A percentile compares a stretch with the other conserved stretches of the same genome.
These are phyloP conservation scores for Marasmius oreades DNA, from an alignment of 1,284 basidiomycete species.

Conservation along the genomic window DNA sequence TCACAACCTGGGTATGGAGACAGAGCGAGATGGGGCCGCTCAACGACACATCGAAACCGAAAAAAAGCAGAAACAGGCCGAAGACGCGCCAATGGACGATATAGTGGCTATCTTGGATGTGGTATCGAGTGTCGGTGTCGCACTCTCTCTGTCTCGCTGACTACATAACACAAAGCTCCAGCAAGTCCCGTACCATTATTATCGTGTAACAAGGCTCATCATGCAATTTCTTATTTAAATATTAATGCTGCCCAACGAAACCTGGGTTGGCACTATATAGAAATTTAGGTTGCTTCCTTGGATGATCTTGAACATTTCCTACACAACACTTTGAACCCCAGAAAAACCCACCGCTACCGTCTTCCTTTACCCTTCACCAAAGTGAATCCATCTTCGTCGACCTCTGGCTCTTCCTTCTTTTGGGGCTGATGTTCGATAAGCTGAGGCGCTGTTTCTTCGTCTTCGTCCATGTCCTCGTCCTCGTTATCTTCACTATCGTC, in stretches of 20 bases:
- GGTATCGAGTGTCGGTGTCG: constrained; percentile 54
- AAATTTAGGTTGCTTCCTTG: too few relatives aligned
- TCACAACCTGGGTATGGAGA: constrained; percentile 57
- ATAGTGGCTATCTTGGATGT: constrained; percentile 57
- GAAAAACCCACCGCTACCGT: background rate
- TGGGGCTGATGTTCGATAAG: background rate
- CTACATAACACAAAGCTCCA: background rate
- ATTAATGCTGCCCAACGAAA: too few relatives aligned
- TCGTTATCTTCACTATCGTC: constrained; percentile 3
- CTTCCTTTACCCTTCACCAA: constrained; percentile 2
- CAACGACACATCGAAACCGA: constrained; percentile 46
- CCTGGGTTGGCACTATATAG: too few relatives aligned
- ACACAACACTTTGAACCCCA: too few relatives aligned
- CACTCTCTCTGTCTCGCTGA: constrained; percentile 25
- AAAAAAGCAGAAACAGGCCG: constrained; percentile 35
- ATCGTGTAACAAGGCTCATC: too few relatives aligned
- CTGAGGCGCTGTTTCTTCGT: background rate
- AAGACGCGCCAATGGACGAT: constrained; percentile 42
- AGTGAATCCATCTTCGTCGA: constrained; percentile 2
- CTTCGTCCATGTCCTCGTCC: constrained; percentile 1
- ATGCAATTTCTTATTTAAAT: too few relatives aligned
- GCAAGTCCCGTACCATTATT: too few relatives aligned
- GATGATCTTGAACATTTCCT: too few relatives aligned
- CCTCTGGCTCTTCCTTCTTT: background rate
- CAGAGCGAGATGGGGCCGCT: constrained; percentile 54